Evolutionary conservation across 1,284 basidiomycete genomes (phyloP), one percentile per base, ranked within the genome.

Genomic region (Microbotryum silenes-acaulis): DNA sequence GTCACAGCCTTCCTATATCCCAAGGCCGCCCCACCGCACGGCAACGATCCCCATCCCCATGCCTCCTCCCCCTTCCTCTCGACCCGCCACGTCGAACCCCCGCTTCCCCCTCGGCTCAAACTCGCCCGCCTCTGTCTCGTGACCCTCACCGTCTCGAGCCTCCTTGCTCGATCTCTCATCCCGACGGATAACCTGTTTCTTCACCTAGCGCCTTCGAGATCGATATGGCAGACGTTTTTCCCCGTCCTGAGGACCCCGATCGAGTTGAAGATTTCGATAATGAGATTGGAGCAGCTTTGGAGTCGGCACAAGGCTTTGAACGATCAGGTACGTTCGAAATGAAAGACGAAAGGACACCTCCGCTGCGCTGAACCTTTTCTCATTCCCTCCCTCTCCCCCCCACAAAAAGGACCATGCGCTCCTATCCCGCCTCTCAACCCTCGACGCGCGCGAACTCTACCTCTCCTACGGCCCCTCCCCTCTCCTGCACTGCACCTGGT

Each of bases 381-480:
- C 29, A 31, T 9, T 31, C 29, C 29, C 31, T 31, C 31, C 8
- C 8, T 10, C 3, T 3, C 37, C 37, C 37, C 12, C 9, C 9
- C 37, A 10, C 33, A 2, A 2, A 42, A 42, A 42, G 37, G 37
- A 42, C 37, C 37, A 18, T 6, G 48, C 47, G 3, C 57, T 68
- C n/a, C 52, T 63, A 18, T 50, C 48, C 7, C 54, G 63, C 1
- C 45, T 68, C 12, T 61, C 65, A 27, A 66, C 66, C 16, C 60
- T 68, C 57, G 66, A 68, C 20, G 64, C 64, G 3, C 59, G 66
- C 9, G 31, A 63, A 6, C 46, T 54, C 14, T 68, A 68, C 58
- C 44, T 65, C 57, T 57, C 63, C 6, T 63, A 60, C 44, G 66
- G 66, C 2, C 25, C 59, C 0, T 42, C n/a, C 0, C 59, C 61